Evolutionary conservation across 169 alveolate genomes (phyloP).

Genomic region (Cryptosporidium muris): DNA sequence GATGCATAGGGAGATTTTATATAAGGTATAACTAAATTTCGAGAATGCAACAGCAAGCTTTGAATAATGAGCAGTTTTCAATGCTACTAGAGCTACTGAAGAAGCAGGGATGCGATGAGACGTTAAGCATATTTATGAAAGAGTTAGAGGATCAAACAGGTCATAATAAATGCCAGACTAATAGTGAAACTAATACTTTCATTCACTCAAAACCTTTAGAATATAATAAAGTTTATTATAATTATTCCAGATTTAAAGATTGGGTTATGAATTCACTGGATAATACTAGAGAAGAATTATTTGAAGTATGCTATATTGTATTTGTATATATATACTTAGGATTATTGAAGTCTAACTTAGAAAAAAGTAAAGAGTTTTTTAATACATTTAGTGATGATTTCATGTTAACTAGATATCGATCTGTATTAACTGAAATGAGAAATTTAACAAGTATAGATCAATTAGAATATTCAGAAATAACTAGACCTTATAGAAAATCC

Average conservation of each 20-base stretch:
- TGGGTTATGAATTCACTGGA: conserved; percentile 48
- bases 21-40: no score
- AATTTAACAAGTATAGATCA: conserved; percentile 10
- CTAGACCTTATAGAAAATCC: conserved; percentile 28
- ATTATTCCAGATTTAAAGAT: conserved; percentile 50
- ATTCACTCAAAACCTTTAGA: conserved; percentile 1
- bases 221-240: not conserved
- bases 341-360: conserved; percentile 6
- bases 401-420: conserved; percentile 25
- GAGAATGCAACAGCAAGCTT: no score
- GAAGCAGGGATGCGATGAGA: no score
- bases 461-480: conserved; percentile 1
- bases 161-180: no score
- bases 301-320: conserved; percentile 36
- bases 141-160: no score
- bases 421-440: not conserved
- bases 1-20: no score
- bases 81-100: no score
- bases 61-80: no score
- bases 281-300: conserved; percentile 21
- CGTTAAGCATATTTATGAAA: no score
- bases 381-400: conserved; percentile 46
- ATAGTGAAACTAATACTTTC: not conserved
- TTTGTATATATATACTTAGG: conserved; percentile 15
- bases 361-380: conserved; percentile 3